These are phyloP conservation scores for Wickerhamiella spandovensis DNA, from an alignment of 805 yeast genomes.

Conservation along the genomic window DNA sequence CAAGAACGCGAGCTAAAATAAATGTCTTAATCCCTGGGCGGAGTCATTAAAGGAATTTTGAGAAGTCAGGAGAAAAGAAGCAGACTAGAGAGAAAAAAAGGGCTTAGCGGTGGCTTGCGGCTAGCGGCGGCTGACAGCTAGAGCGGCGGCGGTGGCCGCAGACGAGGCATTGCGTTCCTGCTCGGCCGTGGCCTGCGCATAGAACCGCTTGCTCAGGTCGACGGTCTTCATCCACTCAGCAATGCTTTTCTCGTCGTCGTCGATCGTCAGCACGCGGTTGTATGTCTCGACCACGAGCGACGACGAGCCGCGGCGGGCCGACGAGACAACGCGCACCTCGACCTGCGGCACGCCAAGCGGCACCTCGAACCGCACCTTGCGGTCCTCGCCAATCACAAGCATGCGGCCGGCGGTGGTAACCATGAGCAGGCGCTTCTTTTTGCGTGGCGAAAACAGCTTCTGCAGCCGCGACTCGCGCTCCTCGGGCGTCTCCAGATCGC, in stretches of 20 bases:
- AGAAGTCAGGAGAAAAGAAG: not conserved
- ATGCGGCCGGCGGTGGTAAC: constrained; percentile 25
- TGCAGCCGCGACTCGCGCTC: constrained; percentile 17
- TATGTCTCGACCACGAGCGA: constrained; percentile 24
- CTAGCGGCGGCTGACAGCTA: constrained; percentile 19
- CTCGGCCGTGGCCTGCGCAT: constrained; percentile 19
- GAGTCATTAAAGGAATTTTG: not conserved
- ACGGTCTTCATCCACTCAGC: constrained; percentile 24
- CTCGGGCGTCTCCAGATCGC: constrained; percentile 9
- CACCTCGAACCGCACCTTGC: constrained; percentile 22
- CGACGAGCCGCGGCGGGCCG: constrained; percentile 16
- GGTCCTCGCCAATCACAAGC: constrained; percentile 23
- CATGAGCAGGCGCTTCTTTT: constrained; percentile 21
- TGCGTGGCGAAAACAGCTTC: constrained; percentile 20
- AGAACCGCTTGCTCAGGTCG: constrained; percentile 20
- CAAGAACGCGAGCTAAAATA: not conserved
- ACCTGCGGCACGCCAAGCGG: constrained; percentile 24
- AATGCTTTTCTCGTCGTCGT: constrained; percentile 21
- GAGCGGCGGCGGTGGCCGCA: constrained; percentile 26
- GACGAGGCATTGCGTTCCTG: constrained; percentile 22
- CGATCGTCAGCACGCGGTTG: constrained; percentile 23
- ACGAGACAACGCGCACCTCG: constrained; percentile 22
- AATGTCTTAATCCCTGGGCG: not conserved
- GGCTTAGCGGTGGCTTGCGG: not conserved
- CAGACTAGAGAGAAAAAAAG: no score